phyloP scores from a whole-genome alignment of 768 basidiomycete genomes.

The Boletus edulis region DNA sequence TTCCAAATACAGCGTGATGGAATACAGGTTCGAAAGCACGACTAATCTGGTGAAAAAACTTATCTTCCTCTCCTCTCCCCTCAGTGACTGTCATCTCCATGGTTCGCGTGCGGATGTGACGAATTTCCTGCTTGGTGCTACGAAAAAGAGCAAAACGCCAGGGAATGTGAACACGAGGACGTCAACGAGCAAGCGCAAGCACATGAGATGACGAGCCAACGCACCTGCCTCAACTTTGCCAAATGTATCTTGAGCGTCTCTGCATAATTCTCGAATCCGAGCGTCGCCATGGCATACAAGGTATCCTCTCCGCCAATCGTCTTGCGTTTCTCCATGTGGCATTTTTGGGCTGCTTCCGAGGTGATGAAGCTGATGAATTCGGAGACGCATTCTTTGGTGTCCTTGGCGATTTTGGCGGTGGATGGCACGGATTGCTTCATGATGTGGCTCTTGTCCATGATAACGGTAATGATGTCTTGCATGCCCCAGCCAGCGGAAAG shows the following conservation, averaged over 20 bases:
- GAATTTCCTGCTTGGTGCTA: conserved; percentile 30
- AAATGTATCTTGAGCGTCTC: conserved; percentile 92
- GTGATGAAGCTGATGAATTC: conserved; percentile 99
- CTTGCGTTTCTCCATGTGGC: conserved; percentile 92
- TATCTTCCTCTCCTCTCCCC: neutral
- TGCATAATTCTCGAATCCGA: conserved; percentile 93
- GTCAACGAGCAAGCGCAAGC: too few relatives aligned
- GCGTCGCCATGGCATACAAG: conserved; percentile 90
- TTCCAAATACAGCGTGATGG: conserved; percentile 13
- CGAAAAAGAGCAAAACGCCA: neutral
- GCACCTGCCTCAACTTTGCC: conserved; percentile 81
- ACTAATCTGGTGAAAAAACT: neutral
- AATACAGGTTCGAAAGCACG: conserved; percentile 8
- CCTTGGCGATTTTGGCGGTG: conserved; percentile 95
- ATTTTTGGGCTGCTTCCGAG: conserved; percentile 94
- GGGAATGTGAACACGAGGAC: too few relatives aligned
- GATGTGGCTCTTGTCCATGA: too few relatives aligned
- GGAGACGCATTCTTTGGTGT: conserved; percentile 97
- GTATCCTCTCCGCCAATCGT: conserved; percentile 98
- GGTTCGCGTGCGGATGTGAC: conserved; percentile 24
- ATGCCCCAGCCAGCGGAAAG: too few relatives aligned
- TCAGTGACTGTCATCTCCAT: conserved; percentile 18
- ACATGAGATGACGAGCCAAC: neutral
- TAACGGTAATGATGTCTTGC: too few relatives aligned
- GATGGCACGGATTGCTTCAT: conserved; percentile 92